phyloP scores from a whole-genome alignment of 441 rosid species.

The Syzygium malaccense region DNA sequence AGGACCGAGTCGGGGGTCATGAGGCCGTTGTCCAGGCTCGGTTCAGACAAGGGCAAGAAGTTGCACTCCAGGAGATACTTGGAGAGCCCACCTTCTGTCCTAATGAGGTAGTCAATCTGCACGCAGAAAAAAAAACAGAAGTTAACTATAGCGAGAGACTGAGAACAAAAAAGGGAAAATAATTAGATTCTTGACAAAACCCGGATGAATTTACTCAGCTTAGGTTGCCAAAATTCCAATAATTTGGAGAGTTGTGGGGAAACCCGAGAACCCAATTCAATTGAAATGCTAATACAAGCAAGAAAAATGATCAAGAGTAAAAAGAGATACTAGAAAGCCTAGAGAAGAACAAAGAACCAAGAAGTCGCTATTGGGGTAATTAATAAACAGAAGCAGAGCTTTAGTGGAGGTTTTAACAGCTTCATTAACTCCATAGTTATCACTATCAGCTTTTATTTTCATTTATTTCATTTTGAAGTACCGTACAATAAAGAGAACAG shows the following conservation, averaged over 20 bases:
- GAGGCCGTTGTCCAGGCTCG: conserved; percentile 33
- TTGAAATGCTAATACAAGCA: background rate
- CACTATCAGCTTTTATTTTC: background rate
- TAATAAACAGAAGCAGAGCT: background rate
- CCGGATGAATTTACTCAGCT: background rate
- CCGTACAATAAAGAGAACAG: conserved; percentile 94
- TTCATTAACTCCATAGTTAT: background rate
- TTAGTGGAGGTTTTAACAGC: background rate
- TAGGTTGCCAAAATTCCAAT: background rate
- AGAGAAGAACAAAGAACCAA: background rate
- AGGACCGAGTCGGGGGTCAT: conserved; percentile 61
- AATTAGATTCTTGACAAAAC: background rate
- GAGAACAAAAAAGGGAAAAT: background rate
- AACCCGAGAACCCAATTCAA: background rate
- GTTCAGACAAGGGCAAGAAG: conserved; percentile 44
- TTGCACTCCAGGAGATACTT: conserved; percentile 58
- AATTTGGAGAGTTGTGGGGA: background rate
- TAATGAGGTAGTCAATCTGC: conserved; percentile 50
- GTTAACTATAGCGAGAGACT: background rate
- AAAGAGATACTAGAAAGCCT: background rate
- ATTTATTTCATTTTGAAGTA: background rate
- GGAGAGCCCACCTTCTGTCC: conserved; percentile 51
- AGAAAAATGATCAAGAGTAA: background rate
- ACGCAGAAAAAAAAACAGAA: background rate
- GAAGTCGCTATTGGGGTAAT: background rate